Evolutionary conservation across 768 basidiomycete genomes (phyloP).

Genomic region (Tulasnella sp.): DNA sequence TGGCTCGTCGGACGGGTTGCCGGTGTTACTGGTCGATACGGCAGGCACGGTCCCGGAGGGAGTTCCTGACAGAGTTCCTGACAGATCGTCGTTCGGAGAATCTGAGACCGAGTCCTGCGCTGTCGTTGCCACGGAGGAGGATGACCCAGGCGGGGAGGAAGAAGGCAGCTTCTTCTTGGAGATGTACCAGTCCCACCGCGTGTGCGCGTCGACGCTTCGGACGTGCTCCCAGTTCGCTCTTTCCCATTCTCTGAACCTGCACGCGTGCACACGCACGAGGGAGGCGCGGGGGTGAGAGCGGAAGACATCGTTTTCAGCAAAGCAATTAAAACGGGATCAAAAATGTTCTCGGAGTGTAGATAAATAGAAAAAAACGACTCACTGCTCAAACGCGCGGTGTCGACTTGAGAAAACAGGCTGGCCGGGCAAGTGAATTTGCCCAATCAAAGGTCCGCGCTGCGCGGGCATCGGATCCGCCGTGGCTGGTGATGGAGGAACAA

Average conservation of each 20-base stretch:
- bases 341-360: neutral
- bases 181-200: constrained; percentile 9
- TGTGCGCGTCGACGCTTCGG: constrained; percentile 7
- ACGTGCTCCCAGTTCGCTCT: neutral
- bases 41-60: neutral
- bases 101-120: neutral
- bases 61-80: neutral
- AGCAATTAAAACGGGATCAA: neutral
- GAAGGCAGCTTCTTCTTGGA: neutral
- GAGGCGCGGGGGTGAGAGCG: neutral
- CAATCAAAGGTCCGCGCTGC: constrained; percentile 6
- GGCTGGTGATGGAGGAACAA: neutral
- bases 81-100: neutral
- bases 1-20: neutral
- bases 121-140: neutral
- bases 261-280: neutral
- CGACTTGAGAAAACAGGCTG: neutral
- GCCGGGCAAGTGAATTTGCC: constrained; percentile 7
- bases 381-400: neutral
- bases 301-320: too few species aligned
- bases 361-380: neutral
- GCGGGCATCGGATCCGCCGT: neutral
- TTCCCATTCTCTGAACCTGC: constrained; percentile 16
- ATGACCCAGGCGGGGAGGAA: neutral
- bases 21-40: neutral